Evolutionary conservation across 2,329 filamentous ascomycete species (phyloP), one percentile per base, ranked within the genome.

Genomic region (Knufia fluminis): DNA sequence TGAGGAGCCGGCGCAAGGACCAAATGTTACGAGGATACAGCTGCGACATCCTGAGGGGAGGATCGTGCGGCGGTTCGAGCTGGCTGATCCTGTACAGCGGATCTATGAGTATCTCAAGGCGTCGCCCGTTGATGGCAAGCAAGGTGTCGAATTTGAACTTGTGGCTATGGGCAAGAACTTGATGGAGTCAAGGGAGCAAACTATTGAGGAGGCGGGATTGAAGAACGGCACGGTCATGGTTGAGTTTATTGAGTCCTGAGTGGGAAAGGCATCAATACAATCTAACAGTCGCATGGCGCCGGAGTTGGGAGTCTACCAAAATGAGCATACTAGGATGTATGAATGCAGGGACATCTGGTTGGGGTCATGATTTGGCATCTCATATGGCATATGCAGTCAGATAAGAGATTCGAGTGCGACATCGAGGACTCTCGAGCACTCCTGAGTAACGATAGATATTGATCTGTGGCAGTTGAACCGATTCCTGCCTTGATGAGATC

Each of bases 91-190:
- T 1, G 89, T 98, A 10, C 77, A 80, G 49, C 80, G 86, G 10
- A 82, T 98, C 40, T 98, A 91, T 66, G 92, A 98, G 70, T 98
- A 90, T 88, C 80, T 98, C 56, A 98, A 97, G 71, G 84, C 90
- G 0, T 81, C 85, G 52, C 86, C 89, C 1, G 67, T 94, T 43
- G 84, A 90, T 57, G 88, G 85, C 59, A 91, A 88, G 66, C 77
- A 79, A 24, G 86, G 84, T 0, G 67, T 84, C 10, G 77, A 80
- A 54, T 98, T 98, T 68, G 91, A 97, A 65, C 76, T 98, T 57
- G 89, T 92, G 65, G 79, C 79, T 54, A 85, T 94, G 80, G 87
- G 89, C 42, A 84, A 83, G 62, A 92, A 98, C 61, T 69, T 98
- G 52, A 84, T 96, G 36, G 82, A 85, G 16, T 70, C 74, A 48